These are phyloP conservation scores for Neofusicoccum ribis DNA, from an alignment of 2,329 filamentous ascomycete species.

Conservation along the genomic window DNA sequence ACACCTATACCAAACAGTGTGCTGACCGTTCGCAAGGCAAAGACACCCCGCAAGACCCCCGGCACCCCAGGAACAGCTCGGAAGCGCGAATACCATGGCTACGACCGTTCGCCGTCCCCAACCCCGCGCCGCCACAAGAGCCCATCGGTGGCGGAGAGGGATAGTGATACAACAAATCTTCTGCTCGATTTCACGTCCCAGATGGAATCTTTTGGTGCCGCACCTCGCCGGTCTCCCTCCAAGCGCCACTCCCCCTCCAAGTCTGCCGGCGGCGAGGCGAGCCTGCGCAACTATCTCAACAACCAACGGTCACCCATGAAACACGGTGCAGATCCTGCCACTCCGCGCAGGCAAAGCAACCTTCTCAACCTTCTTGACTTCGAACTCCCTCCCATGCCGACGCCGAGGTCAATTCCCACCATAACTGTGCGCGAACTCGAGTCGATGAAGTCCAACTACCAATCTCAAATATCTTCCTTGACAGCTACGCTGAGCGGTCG, in stretches of 20 bases:
- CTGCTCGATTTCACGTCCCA: conserved; percentile 88
- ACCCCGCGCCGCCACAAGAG: conserved; percentile 54
- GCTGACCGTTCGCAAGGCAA: conserved; percentile 14
- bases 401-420: conserved; percentile 84
- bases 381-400: conserved; percentile 90
- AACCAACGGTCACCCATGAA: conserved; percentile 45
- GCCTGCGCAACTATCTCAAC: conserved; percentile 46
- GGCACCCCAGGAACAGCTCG: conserved; percentile 52
- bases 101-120: conserved; percentile 47
- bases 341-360: conserved; percentile 48
- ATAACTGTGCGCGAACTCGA: conserved; percentile 92
- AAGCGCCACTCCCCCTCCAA: conserved; percentile 53
- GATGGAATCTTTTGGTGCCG: conserved; percentile 55
- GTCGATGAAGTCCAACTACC: conserved; percentile 83
- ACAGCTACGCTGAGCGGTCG: conserved; percentile 89
- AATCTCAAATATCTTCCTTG: conserved; percentile 92
- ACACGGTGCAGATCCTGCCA: conserved; percentile 43
- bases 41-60: conserved; percentile 20
- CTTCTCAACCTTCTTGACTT: conserved; percentile 80
- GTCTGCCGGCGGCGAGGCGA: conserved; percentile 48
- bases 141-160: conserved; percentile 35
- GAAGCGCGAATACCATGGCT: conserved; percentile 41
- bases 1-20: background rate
- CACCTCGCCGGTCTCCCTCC: conserved; percentile 39
- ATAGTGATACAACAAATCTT: conserved; percentile 69